Evolutionary conservation across 2,329 filamentous ascomycete genomes (phyloP), one percentile per base, ranked within the genome.

Genomic region (Dryadomyces quercivorus): DNA sequence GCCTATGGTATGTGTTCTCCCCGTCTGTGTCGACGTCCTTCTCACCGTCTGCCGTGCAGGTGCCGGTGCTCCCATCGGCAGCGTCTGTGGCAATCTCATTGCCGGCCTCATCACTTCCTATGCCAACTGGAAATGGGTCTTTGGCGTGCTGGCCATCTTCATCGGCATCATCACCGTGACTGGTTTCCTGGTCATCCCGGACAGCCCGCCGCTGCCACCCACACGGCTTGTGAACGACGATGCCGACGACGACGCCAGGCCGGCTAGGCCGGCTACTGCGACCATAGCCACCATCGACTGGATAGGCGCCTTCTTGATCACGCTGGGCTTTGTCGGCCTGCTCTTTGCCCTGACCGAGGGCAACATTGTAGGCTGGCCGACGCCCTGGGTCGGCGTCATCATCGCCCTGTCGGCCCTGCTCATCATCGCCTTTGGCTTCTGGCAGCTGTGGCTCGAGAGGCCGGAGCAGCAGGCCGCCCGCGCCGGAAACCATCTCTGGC

Each of bases 291-390:
- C 42, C 38, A 73, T 86, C 2, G 84, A 88, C 66, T 87, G 84
- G 83, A 66, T 82, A 10, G 84, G 84, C 4, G 83, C 79, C 0
- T 70, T 74, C 0, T 69, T 86, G 44, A 75, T 87, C 59, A 87
- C 84, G 0, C 63, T 72, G 1, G 81, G 80, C 0, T 71, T 86
- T 3, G 67, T 87, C 9, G 74, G 80, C 0, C 71, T 88, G 10
- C 71, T 86, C 40, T 84, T 86, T 56, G 79, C 82, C 0, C 69
- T 88, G 31, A 85, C 84, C 0, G 78, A 87, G 62, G 84, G 84
- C 20, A 86, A 85, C 59, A 78, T 84, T 0, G 78, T 82, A 1
- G 84, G 84, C 5, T 88, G 84, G 84, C 64, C 67, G 8, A 79
- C 76, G 0, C 74, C 82, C 0, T 86, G 81, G 76, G 73, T 86